phyloP scores from a whole-genome alignment of 169 alveolate species.

The Babesia bigemina region DNA sequence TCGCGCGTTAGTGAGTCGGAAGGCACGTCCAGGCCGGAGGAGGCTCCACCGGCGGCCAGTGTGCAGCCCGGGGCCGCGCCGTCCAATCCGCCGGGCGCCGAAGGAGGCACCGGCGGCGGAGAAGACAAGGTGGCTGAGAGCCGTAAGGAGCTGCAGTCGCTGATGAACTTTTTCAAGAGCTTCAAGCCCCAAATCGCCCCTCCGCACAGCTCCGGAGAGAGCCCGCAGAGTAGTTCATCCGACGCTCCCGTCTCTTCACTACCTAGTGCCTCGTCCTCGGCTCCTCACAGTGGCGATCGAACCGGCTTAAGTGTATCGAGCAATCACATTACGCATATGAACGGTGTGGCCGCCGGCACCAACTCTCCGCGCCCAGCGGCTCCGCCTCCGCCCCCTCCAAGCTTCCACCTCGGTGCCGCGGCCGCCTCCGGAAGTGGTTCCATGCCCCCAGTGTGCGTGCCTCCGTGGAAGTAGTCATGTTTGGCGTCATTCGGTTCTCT shows the following conservation, averaged over 20 bases:
- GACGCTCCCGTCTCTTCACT: not conserved
- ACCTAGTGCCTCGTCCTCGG: conserved; percentile 3
- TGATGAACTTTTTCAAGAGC: conserved; percentile 59
- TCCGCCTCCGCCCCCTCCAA: not conserved
- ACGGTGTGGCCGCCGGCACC: conserved; percentile 2
- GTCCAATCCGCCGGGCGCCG: not conserved
- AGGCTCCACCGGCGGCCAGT: not conserved
- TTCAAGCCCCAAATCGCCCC: conserved; percentile 28
- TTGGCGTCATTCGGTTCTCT: not conserved
- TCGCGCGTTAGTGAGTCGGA: not conserved
- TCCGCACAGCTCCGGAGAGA: not conserved
- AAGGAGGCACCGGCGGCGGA: not conserved
- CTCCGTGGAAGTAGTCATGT: not conserved
- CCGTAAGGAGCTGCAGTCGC: conserved; percentile 42
- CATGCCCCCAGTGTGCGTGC: not conserved
- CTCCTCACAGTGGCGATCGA: conserved; percentile 8
- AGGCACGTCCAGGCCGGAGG: not conserved
- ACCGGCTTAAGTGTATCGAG: conserved; percentile 38
- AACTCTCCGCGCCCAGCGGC: not conserved
- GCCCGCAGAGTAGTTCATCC: not conserved
- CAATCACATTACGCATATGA: conserved; percentile 27
- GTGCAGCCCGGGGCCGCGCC: not conserved
- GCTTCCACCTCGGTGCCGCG: not conserved
- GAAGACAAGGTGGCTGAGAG: conserved; percentile 15
- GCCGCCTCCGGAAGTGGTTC: not conserved